Evolutionary conservation across 2,329 filamentous ascomycete genomes (phyloP).

Genomic region (Penicillium sp.): DNA sequence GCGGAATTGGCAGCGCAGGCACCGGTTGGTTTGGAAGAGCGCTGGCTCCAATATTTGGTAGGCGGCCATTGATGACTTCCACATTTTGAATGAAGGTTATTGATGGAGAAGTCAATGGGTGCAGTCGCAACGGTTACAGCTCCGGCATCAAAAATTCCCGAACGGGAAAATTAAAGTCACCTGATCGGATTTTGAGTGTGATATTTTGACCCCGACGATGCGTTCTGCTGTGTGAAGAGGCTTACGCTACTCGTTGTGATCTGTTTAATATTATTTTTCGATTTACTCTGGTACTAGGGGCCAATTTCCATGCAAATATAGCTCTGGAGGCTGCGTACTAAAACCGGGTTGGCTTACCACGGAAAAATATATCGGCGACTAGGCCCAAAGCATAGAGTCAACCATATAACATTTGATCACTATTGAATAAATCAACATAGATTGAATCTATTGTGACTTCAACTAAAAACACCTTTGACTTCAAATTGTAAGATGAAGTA

Average conservation of each 20-base stretch:
- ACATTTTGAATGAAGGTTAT: constrained; percentile 25
- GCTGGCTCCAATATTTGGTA: constrained; percentile 23
- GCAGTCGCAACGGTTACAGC: neutral
- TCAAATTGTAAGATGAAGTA: neutral
- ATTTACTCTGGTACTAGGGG: neutral
- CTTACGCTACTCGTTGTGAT: neutral
- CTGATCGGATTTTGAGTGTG: neutral
- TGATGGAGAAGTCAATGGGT: neutral
- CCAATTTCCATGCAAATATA: neutral
- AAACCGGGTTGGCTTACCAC: too few species aligned
- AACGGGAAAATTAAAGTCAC: constrained; percentile 2
- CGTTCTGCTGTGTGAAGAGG: neutral
- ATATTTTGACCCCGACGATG: neutral
- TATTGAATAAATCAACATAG: too few species aligned
- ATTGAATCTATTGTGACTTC: neutral
- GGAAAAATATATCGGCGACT: too few species aligned
- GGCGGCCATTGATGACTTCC: constrained; percentile 26
- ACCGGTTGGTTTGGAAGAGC: constrained; percentile 30
- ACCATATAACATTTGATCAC: too few species aligned
- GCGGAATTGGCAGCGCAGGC: constrained; percentile 39
- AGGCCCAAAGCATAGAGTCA: too few species aligned
- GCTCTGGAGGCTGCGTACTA: neutral
- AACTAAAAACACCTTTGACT: neutral
- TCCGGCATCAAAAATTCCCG: constrained; percentile 6
- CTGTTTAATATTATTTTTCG: too few species aligned